phyloP scores from a whole-genome alignment of 768 basidiomycete species.

The Serendipita sp. region DNA sequence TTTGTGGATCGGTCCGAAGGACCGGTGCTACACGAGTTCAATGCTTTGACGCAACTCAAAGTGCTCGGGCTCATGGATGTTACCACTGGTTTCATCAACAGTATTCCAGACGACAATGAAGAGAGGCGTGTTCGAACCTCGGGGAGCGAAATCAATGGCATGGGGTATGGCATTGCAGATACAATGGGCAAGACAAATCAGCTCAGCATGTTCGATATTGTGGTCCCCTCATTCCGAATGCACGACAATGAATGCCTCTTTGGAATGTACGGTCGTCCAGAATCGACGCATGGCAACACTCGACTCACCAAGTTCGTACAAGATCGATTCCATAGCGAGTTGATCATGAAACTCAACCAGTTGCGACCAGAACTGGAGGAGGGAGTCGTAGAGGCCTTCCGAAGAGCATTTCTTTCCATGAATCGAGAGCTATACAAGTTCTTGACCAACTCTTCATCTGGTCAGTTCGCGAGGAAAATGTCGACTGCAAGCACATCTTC shows the following conservation, averaged over 20 bases:
- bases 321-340: slow-evolving; percentile 40
- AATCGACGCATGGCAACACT: slow-evolving; percentile 35
- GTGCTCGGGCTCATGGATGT: slow-evolving; percentile 98
- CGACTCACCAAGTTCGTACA: slow-evolving; percentile 68
- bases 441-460: slow-evolving; percentile 21
- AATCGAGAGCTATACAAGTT: slow-evolving; percentile 68
- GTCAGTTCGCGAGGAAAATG: slow-evolving; percentile 33
- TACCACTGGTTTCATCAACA: slow-evolving; percentile 41
- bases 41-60: slow-evolving; percentile 64
- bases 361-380: slow-evolving; percentile 51
- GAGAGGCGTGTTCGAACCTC: slow-evolving; percentile 88
- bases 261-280: slow-evolving; percentile 83
- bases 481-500: slow-evolving; percentile 42
- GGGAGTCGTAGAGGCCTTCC: slow-evolving; percentile 55
- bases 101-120: slow-evolving; percentile 56
- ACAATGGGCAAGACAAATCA: slow-evolving; percentile 65
- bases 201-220: slow-evolving; percentile 83
- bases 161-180: slow-evolving; percentile 95
- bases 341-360: slow-evolving; percentile 22
- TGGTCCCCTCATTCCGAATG: slow-evolving; percentile 69
- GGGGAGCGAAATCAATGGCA: slow-evolving; percentile 67
- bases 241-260: slow-evolving; percentile 73
- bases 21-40: slow-evolving; percentile 62
- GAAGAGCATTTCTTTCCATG: slow-evolving; percentile 73
- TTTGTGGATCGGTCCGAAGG: slow-evolving; percentile 18